Base-by-base conservation (phyloP, 2,329 filamentous ascomycete species). In the Neocatenulostroma microsporum region DNA sequence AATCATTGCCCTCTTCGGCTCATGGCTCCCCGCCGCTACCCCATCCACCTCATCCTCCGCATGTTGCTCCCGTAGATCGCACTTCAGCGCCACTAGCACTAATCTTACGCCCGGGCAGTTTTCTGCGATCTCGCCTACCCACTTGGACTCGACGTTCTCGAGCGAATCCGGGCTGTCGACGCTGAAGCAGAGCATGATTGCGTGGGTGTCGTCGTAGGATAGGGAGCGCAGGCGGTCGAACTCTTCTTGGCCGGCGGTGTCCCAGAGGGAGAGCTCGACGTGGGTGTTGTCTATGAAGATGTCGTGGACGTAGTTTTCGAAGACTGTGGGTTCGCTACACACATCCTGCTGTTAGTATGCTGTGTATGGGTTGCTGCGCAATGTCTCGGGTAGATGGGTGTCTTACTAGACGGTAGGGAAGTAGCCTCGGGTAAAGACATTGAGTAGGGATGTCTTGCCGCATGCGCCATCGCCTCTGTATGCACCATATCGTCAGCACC, bases 301-400 rank as follows among this genome's bases (percentile, higher is more conserved):
- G 62, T 98, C 89, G 62, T 98, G 89, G 46, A 98, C 89, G 64
- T 96, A 98, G 67, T 98, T 98, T 63, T 98, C 89, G 65, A 95
- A 95, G 48, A 95, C 89, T 23, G 89, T 98, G 37, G 91, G 91
- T 66, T 96, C 88, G 69, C 74, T 79, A 55, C 33, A 21, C 19
- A 20, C 32, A 14, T 13, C 17, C n/a, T 34, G 50, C 30, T 41
- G 46, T 39, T 26, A 40, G 37, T 29, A 23, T 11, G 10, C 19
- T 12, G 34, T 8, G 9, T 23, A 13, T 6, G 23, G 21, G 21
- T 5, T 20, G 7, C 15, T 24, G 21, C 2, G n/a, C 20, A 14
- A 14, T 18, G 18, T 31, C 9, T 30, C 18, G 8, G 21, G 19
- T 4, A 7, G 37, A 18, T 27, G 21, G 21, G 18, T 34, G 31